Evolutionary conservation across 306 rosid genomes (phyloP).

Genomic region (Inga oerstediana): DNA sequence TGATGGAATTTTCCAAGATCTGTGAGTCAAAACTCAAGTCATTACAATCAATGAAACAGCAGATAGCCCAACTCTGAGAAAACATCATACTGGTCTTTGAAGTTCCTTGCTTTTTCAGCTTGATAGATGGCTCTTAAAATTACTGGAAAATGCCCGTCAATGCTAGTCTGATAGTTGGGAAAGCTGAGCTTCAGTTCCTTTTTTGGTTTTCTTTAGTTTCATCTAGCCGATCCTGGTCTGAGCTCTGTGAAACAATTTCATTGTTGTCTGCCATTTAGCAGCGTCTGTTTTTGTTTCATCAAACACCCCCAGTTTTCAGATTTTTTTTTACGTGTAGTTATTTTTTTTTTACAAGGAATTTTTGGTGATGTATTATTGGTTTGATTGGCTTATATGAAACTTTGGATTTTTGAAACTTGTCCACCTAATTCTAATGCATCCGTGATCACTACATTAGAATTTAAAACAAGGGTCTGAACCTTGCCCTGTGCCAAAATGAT

Average conservation of each 20-base stretch:
- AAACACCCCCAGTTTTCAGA: background rate
- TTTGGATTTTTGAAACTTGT: background rate
- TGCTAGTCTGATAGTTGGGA: background rate
- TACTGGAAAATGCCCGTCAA: background rate
- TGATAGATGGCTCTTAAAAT: slow-evolving; percentile 15
- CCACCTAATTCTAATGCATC: background rate
- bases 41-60: slow-evolving; percentile 64
- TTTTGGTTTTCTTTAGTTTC: background rate
- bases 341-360: background rate
- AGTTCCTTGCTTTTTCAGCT: slow-evolving; percentile 1
- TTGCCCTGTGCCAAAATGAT: too few species aligned
- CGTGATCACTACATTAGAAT: background rate
- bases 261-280: background rate
- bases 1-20: slow-evolving; percentile 59
- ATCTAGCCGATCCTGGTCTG: background rate
- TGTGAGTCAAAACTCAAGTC: slow-evolving; percentile 70
- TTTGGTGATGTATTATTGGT: background rate
- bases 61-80: slow-evolving; percentile 66
- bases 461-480: background rate
- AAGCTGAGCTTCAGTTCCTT: background rate
- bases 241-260: background rate
- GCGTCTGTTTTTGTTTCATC: background rate
- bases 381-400: background rate
- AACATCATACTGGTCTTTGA: slow-evolving; percentile 7
- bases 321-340: background rate